Evolutionary conservation across 805 yeast species (phyloP), one percentile per base, ranked within the genome.

Genomic region (Candida sanyiensis): DNA sequence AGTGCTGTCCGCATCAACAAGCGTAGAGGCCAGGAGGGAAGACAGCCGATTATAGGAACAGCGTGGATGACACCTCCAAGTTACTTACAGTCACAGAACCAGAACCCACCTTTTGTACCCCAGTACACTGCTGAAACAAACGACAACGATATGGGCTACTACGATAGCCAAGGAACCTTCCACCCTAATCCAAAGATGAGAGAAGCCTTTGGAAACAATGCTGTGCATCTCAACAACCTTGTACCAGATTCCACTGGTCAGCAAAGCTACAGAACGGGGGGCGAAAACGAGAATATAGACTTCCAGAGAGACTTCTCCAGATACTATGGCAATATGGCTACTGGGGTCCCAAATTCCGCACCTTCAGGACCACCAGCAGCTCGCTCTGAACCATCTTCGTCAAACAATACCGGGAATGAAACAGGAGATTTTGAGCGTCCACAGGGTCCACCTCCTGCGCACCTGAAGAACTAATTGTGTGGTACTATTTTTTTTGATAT

Each of bases 51-150:
- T 2, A 64, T 73, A 43, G 90, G 90, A 8, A 83, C 93, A 1
- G 74, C 83, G 9, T 83, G 94, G 94, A 75, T 87, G 65, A 82
- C 93, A 0, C 96, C 96, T 6, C 89, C 87, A 3, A 69, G 76
- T n/a, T 83, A 84, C 50, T 50, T 61, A 62, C 63, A 42, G 29
- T 47, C 44, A 11, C 58, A 41, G 40, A 56, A 56, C 28, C 61
- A 66, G 7, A 73, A 71, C 33, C 70, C 72, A 3, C 73, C 73
- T 1, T 76, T 67, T 48, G 85, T 82, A 1, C 94, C 94, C 0
- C 69, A 80, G 3, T 83, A 83, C 47, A 74, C 87, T 0, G 83
- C 65, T 10, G 61, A 66, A 12, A 78, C 88, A 0, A 79, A 78
- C 45, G 85, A 79, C 21, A 68, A 73, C 33, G 96, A 88, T 55